Evolutionary conservation across 2,329 filamentous ascomycete genomes (phyloP).

Genomic region (Akanthomyces uredinophilus): DNA sequence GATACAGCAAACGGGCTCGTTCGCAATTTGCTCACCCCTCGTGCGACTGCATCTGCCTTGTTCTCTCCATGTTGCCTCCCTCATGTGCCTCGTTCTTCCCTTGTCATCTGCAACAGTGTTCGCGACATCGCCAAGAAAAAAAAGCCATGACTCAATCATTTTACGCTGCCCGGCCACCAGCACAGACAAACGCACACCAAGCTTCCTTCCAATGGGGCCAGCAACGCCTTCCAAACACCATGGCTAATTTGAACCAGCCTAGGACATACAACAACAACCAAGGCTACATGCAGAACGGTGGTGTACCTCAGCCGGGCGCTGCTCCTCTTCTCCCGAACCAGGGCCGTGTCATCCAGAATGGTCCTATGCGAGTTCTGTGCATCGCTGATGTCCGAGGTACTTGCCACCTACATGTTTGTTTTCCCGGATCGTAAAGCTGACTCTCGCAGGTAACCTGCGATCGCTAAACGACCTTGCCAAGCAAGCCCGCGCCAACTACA

Average conservation of each 20-base stretch:
- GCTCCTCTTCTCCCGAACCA: slow-evolving; percentile 63
- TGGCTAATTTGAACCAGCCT: slow-evolving; percentile 30
- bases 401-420: slow-evolving; percentile 17
- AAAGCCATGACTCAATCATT: slow-evolving; percentile 5
- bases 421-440: slow-evolving; percentile 18
- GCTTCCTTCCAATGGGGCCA: neutral
- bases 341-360: slow-evolving; percentile 60
- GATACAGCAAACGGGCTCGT: slow-evolving; percentile 13
- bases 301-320: slow-evolving; percentile 52
- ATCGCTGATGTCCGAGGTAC: slow-evolving; percentile 69
- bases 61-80: neutral
- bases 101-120: neutral
- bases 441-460: slow-evolving; percentile 72
- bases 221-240: slow-evolving; percentile 7
- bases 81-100: neutral
- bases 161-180: neutral
- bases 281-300: slow-evolving; percentile 60
- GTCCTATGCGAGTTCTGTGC: slow-evolving; percentile 62
- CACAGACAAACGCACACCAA: neutral
- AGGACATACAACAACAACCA: slow-evolving; percentile 43
- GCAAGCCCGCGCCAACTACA: slow-evolving; percentile 91
- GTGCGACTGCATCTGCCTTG: neutral
- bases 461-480: slow-evolving; percentile 95
- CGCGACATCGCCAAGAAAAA: neutral
- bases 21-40: neutral